Base-by-base conservation (phyloP, 2,329 filamentous ascomycete genomes). In the Xylariaceae sp. region DNA sequence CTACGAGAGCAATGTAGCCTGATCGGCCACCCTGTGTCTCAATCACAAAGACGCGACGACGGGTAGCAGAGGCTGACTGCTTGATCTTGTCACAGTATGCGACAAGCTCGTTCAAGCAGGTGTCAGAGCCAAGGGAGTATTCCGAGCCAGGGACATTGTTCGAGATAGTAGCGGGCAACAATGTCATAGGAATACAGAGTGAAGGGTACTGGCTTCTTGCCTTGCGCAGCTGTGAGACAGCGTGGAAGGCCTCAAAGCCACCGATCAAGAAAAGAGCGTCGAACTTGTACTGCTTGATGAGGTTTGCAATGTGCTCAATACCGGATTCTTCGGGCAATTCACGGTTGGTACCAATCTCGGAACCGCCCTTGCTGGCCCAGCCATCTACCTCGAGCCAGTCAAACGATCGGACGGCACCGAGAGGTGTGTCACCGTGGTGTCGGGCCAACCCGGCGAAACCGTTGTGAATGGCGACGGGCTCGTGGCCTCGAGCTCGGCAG, bases 71-170 rank as follows among this genome's bases (percentile, higher is more conserved):
- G 0, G 94, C 94, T 1, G 92, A 97, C 74, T 97, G 94, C 75
- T 95, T 92, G 76, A 97, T 97, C 70, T 92, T 93, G 79, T 99
- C 94, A 73, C 93, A 97, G 77, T 97, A 99, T 67, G 88, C 85
- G 64, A 97, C 91, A 45, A 99, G 82, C 57, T 96, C 92, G 77
- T 99, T 99, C 63, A 99, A 79, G 72, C 94, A 97, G 1, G 94
- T 99, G 71, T 99, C 94, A 37, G 92, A 96, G 49, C 94, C 94
- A 51, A 99, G 85, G 1, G 92, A 97, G 78, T 97, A 97, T 75
- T 99, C 94, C 0, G 93, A 96, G 45, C 94, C 94, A 0, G 94
- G 94, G 3, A 99, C 94, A 73, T 99, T 99, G 81, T 99, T 99
- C 65, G 91, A 96, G 67, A 99, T 93, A 8, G 94, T 99, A n/a